Base-by-base conservation (phyloP, 768 basidiomycete genomes). In the Trametes maxima region DNA sequence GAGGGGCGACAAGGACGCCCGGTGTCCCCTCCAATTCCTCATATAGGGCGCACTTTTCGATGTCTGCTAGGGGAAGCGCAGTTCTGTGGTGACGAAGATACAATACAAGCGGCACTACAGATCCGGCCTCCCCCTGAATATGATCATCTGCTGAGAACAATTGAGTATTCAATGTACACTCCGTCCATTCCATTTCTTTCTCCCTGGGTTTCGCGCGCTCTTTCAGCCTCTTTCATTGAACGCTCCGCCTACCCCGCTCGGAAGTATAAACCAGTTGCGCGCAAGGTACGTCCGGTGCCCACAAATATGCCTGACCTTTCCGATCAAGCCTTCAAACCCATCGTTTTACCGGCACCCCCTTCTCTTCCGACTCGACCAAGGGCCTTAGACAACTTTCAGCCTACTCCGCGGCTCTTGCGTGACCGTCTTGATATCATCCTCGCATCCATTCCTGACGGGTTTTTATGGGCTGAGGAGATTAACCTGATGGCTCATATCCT, bases 251-350 rank as follows among this genome's bases (percentile, higher is more conserved):
- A 4, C 33, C 16, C 45, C 35, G 37, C 24, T 16, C 0, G 54
- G 36, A 3, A 14, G 46, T 74, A 74, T 60, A 75, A 74, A 51
- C 69, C 70, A 0, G 72, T 74, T 0, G 66, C 72, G 28, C 53
- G 64, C 0, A 72, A 72, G 49, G 68, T 71, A 4, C 25, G 67
- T 1, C 72, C 73, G 0, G 72, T 74, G 2, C 65, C 70, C 0
- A 70, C 70, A 0, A 67, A 67, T 47, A 68, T 72, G 63, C 72
- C 69, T 1, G 60, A 70, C 35, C 62, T 68, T 0, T 59, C 59
- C 0, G 59, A 53, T 0, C 65, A 65, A 57, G 14, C 47, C 28
- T 58, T 63, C 46, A 16, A 58, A 45, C 49, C 64, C 12, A 63
- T 73, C 13, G 50, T 62, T 6, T 21, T 47, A 5, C 24, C 65